Evolutionary conservation across 169 alveolate species (phyloP).

Genomic region (Babesia caballi): DNA sequence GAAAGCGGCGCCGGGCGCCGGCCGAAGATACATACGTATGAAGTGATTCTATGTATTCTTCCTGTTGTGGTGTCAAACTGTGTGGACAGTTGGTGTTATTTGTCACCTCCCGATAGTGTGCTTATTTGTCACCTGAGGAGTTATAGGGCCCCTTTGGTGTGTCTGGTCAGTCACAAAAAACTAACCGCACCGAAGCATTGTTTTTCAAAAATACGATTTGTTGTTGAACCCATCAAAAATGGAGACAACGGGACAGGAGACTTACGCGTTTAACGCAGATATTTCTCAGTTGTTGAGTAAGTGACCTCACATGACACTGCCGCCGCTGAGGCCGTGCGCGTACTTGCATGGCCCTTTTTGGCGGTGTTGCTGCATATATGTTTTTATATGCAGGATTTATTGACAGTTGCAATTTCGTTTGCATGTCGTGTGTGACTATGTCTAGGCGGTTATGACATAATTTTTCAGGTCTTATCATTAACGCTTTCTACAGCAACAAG

Average conservation of each 20-base stretch:
- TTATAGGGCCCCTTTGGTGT: slow-evolving; percentile 19
- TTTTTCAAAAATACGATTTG: slow-evolving; percentile 6
- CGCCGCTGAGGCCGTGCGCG: neutral
- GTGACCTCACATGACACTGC: slow-evolving; percentile 8
- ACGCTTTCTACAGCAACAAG: slow-evolving; percentile 98
- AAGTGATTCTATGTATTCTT: too few species aligned
- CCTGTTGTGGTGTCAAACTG: neutral
- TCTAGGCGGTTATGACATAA: neutral
- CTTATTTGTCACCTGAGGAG: slow-evolving; percentile 27
- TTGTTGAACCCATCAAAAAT: slow-evolving; percentile 14
- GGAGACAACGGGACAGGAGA: slow-evolving; percentile 78
- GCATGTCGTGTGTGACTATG: neutral
- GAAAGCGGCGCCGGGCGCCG: too few species aligned
- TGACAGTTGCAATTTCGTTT: neutral
- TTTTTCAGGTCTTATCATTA: slow-evolving; percentile 89
- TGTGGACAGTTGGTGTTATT: neutral
- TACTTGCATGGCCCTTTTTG: too few species aligned
- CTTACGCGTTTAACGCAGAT: slow-evolving; percentile 98
- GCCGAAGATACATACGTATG: too few species aligned
- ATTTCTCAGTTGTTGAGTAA: slow-evolving; percentile 94
- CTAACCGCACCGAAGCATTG: neutral
- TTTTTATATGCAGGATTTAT: neutral
- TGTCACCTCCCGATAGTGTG: slow-evolving; percentile 20
- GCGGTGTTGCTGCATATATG: too few species aligned
- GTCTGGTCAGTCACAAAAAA: slow-evolving; percentile 17